Evolutionary conservation across 169 alveolate species (phyloP), one percentile per base, ranked within the genome.

Genomic region (Cryptosporidium andersoni): DNA sequence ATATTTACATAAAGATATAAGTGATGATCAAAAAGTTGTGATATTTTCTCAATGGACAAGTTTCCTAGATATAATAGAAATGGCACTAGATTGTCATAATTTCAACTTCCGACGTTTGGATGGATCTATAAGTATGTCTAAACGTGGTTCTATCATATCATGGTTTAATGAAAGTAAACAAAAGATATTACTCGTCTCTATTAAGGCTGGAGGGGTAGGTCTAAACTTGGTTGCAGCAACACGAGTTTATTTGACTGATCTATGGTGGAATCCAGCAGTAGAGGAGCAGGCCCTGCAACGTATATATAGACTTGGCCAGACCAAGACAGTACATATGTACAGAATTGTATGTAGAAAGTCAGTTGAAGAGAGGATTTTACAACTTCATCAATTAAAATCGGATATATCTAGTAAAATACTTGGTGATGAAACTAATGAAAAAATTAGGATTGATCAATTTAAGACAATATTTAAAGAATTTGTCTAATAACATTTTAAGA

Each of bases 291-390:
- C 99, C 4, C 92, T 97, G 66, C 96, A 95, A 80, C 91, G 98
- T 56, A 95, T 96, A 6, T 97, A 96, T 91, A 91, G 99, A 85
- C 95, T 96, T 51, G 99, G 99, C 1, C 96, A 97, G 80, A 92
- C 89, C 63, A 82, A 93, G 37, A 94, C 90, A 25, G 96, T 93
- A 0, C 80, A 88, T 42, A 92, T 94, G 56, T 82, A 88, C 66
- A 91, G 96, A 62, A 90, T 94, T 60, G 92, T 96, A 45, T 80
- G 93, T 34, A 90, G 90, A 64, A 88, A 90, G 52, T 89, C 95
- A 9, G 91, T 95, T 36, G 98, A 95, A 82, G 97, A 94, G 80
- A 92, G 94, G 88, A 93, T 95, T 80, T 51, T 94, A 14, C 93
- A 94, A 89, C 43, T 91, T 14, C 91, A 90, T 36, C 82, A 89